Conservation (phyloP, 257 asterid genomes). For the Parsonsia alboflavescens region DNA sequence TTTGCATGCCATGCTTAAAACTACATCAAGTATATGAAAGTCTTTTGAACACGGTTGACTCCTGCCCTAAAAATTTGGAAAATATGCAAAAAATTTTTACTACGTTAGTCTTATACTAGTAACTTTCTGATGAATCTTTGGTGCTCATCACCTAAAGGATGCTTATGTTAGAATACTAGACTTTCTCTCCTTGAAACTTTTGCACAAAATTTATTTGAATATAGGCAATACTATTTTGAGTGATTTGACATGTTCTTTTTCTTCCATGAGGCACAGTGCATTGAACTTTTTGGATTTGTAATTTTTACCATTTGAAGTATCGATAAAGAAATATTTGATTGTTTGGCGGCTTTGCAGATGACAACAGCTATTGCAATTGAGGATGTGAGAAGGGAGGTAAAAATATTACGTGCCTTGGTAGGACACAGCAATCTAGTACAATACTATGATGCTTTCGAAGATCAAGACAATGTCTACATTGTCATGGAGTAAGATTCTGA, state of each 20-base stretch:
- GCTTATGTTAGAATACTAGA: neutral
- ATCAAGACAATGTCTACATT: conserved; percentile 53
- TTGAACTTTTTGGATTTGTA: neutral
- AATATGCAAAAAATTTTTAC: no score
- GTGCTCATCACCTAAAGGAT: neutral
- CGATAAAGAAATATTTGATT: neutral
- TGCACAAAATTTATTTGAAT: neutral
- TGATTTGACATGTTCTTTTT: neutral
- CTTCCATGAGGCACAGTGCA: neutral
- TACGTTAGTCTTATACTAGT: neutral
- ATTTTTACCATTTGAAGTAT: neutral
- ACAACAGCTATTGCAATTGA: conserved; percentile 61
- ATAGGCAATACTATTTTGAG: neutral
- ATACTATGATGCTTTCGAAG: conserved; percentile 63
- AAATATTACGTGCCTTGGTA: conserved; percentile 50
- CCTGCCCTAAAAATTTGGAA: neutral
- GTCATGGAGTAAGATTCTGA: conserved; percentile 63
- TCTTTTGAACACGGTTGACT: neutral
- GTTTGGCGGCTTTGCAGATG: conserved; percentile 39
- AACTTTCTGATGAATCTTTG: neutral
- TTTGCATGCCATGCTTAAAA: neutral
- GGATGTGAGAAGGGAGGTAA: conserved; percentile 65
- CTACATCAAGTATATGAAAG: neutral
- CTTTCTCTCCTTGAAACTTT: neutral
- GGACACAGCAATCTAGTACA: conserved; percentile 51